Conservation (phyloP, 192 early-diverging fungal species). For the Obelidium mucronatum region DNA sequence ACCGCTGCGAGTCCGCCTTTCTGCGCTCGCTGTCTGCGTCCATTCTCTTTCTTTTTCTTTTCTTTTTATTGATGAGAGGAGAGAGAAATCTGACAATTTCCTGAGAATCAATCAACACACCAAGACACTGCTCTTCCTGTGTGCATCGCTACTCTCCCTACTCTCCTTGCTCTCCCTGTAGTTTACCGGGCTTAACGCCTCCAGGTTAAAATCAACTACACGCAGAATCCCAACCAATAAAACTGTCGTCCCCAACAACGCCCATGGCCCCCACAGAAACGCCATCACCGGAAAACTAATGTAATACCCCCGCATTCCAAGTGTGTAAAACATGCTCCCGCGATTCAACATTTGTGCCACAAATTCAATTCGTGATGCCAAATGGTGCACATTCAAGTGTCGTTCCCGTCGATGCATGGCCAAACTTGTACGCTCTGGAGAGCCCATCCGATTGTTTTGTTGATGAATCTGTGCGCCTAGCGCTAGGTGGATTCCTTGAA, state of each 20-base stretch:
- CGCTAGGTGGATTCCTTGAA: too few species aligned
- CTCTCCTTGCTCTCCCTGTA: neutral
- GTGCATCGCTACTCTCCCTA: too few species aligned
- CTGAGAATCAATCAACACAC: too few species aligned
- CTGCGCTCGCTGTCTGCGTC: too few species aligned
- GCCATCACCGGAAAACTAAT: constrained; percentile 30
- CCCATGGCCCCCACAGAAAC: constrained; percentile 44
- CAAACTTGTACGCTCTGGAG: too few species aligned
- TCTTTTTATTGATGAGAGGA: too few species aligned
- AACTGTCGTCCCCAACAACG: constrained; percentile 36
- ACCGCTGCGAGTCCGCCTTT: too few species aligned
- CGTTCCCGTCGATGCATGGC: constrained; percentile 6
- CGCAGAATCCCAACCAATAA: constrained; percentile 35
- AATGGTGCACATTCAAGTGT: constrained; percentile 3
- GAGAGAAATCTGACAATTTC: too few species aligned
- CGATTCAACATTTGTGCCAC: constrained; percentile 49
- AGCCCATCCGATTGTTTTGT: too few species aligned
- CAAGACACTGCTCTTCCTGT: too few species aligned
- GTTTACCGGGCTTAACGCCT: neutral
- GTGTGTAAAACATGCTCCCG: constrained; percentile 34
- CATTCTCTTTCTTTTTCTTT: too few species aligned
- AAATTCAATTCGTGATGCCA: constrained; percentile 22
- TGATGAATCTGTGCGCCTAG: too few species aligned
- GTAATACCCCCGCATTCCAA: constrained; percentile 50
- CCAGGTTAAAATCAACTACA: constrained; percentile 46